These are phyloP conservation scores for Astraeus odoratus DNA, from an alignment of 768 basidiomycete genomes.

Conservation along the genomic window DNA sequence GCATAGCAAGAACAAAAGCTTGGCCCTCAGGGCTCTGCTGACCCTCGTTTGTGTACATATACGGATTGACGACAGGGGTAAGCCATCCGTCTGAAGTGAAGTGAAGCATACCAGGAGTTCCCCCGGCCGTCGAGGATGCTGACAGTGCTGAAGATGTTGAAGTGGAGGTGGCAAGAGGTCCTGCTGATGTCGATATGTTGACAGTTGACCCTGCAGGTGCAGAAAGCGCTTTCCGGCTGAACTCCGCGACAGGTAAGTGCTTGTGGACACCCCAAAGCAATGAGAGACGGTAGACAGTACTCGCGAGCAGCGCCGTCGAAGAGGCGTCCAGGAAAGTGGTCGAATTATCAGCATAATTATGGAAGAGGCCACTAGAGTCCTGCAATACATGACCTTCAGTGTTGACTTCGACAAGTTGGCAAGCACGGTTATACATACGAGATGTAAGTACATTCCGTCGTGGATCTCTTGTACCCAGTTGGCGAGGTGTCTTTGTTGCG, in stretches of 20 bases:
- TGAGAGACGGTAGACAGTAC: conserved; percentile 69
- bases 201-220: conserved; percentile 13
- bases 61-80: conserved; percentile 69
- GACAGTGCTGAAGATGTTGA: conserved; percentile 10
- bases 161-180: neutral
- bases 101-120: conserved; percentile 30
- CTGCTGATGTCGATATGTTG: conserved; percentile 4
- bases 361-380: conserved; percentile 32
- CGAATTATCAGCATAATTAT: conserved; percentile 62
- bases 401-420: neutral
- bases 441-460: conserved; percentile 53
- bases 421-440: conserved; percentile 36
- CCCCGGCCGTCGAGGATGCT: conserved; percentile 6
- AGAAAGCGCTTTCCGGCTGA: conserved; percentile 36
- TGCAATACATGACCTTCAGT: neutral
- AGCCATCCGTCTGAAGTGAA: conserved; percentile 61
- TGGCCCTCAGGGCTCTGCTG: conserved; percentile 64
- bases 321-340: conserved; percentile 66
- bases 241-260: conserved; percentile 53
- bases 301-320: conserved; percentile 67
- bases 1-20: conserved; percentile 71
- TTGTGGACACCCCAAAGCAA: conserved; percentile 43
- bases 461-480: conserved; percentile 72
- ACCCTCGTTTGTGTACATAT: conserved; percentile 42
- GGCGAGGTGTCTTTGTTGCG: conserved; percentile 50